Evolutionary conservation across 805 yeast species (phyloP).

Genomic region (Nakazawaea ishiwadae): DNA sequence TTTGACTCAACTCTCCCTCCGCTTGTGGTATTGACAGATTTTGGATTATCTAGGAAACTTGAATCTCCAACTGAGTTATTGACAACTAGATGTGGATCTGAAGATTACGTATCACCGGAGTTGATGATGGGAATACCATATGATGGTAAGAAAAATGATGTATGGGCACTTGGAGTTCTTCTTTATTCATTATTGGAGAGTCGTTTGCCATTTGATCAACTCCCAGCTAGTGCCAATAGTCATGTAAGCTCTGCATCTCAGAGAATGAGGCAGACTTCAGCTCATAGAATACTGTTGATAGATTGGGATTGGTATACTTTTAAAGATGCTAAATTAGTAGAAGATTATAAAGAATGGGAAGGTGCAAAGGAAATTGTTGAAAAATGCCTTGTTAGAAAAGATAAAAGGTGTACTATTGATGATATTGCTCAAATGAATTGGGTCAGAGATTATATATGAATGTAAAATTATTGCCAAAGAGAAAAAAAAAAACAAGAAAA

Average conservation of each 20-base stretch:
- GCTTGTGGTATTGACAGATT: conserved; percentile 69
- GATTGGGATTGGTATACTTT: conserved; percentile 83
- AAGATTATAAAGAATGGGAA: conserved; percentile 30
- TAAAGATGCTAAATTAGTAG: conserved; percentile 26
- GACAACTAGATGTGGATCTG: conserved; percentile 91
- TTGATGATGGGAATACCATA: conserved; percentile 84
- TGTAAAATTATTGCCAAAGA: neutral
- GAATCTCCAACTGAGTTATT: conserved; percentile 57
- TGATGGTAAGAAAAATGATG: conserved; percentile 86
- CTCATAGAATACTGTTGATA: conserved; percentile 87
- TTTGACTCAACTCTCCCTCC: conserved; percentile 22
- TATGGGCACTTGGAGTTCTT: conserved; percentile 96
- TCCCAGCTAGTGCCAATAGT: conserved; percentile 43
- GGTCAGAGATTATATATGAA: conserved; percentile 15
- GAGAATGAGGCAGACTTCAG: conserved; percentile 51
- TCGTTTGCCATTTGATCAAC: conserved; percentile 87
- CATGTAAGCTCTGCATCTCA: conserved; percentile 34
- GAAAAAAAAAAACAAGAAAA: too few relatives aligned
- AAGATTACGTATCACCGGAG: conserved; percentile 95
- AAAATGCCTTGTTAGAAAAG: conserved; percentile 42
- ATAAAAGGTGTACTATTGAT: conserved; percentile 32
- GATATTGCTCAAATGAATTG: conserved; percentile 31
- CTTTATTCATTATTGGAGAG: conserved; percentile 80
- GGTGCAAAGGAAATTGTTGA: conserved; percentile 49
- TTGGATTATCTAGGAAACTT: conserved; percentile 78